Conservation (phyloP, 1,284 basidiomycete species). For the Schizopora paradoxa region DNA sequence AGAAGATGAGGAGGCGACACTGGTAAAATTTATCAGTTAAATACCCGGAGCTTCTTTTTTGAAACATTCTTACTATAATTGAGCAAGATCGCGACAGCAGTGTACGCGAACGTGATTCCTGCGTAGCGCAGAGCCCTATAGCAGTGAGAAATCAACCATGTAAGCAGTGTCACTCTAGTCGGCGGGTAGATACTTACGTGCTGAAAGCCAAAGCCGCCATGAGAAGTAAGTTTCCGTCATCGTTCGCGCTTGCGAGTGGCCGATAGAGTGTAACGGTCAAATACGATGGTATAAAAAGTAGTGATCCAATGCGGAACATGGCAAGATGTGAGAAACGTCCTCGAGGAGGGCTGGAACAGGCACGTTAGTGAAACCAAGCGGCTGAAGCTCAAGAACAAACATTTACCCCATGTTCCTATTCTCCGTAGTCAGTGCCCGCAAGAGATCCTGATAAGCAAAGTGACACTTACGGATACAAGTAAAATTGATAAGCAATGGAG, state of each 20-base stretch:
- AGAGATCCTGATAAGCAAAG: slow-evolving; percentile 23
- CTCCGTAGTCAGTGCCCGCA: slow-evolving; percentile 24
- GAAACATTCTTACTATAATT: slow-evolving; percentile 62
- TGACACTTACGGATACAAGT: slow-evolving; percentile 73
- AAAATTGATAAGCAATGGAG: slow-evolving; percentile 79
- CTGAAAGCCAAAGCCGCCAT: slow-evolving; percentile 67
- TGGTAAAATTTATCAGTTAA: slow-evolving; percentile 26
- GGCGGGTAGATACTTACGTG: slow-evolving; percentile 50
- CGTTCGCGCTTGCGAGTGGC: slow-evolving; percentile 51
- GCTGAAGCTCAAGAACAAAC: slow-evolving; percentile 19
- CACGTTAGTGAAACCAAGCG: neutral
- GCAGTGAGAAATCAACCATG: slow-evolving; percentile 16
- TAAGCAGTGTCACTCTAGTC: slow-evolving; percentile 3
- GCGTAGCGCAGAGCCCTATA: slow-evolving; percentile 70
- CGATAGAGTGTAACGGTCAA: slow-evolving; percentile 68
- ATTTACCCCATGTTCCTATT: slow-evolving; percentile 51
- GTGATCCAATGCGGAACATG: slow-evolving; percentile 77
- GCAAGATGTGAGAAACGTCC: slow-evolving; percentile 79
- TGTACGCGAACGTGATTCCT: slow-evolving; percentile 73
- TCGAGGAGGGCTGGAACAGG: slow-evolving; percentile 47
- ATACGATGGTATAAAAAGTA: slow-evolving; percentile 76
- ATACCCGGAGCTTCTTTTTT: slow-evolving; percentile 5
- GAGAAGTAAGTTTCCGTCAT: slow-evolving; percentile 60
- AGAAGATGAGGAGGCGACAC: slow-evolving; percentile 77
- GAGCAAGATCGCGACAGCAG: slow-evolving; percentile 69